These are phyloP conservation scores for Ceriops decandra DNA, from an alignment of 345 rosid species.

Conservation along the genomic window DNA sequence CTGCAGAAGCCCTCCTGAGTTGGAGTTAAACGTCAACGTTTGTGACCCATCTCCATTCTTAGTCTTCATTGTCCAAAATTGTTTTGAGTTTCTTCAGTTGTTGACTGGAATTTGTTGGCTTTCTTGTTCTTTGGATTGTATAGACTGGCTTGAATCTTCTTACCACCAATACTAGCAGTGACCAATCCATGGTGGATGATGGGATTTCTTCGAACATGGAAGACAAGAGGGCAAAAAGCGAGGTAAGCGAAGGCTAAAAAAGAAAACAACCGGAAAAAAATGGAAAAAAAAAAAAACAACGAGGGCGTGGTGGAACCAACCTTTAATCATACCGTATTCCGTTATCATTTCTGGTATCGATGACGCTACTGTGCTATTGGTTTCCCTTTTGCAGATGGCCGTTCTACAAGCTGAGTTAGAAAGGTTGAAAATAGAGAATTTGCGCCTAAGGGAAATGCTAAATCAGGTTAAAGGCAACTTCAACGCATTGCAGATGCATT, in stretches of 20 bases:
- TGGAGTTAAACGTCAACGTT: slow-evolving; percentile 47
- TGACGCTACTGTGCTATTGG: neutral
- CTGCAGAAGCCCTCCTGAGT: slow-evolving; percentile 13
- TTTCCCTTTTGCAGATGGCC: slow-evolving; percentile 34
- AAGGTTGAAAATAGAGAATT: slow-evolving; percentile 48
- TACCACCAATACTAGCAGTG: slow-evolving; percentile 55
- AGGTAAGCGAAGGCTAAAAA: slow-evolving; percentile 28
- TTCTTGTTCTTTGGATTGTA: neutral
- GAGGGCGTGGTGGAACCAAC: no score
- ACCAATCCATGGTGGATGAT: slow-evolving; percentile 60
- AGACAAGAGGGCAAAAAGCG: slow-evolving; percentile 42
- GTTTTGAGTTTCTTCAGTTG: neutral
- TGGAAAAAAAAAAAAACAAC: no score
- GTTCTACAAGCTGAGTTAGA: slow-evolving; percentile 48
- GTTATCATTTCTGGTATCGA: neutral
- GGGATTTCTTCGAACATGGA: slow-evolving; percentile 49
- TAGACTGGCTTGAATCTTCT: slow-evolving; percentile 69
- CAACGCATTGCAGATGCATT: slow-evolving; percentile 42
- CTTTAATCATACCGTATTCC: no score
- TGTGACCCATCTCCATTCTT: slow-evolving; percentile 2
- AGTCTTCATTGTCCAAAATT: neutral
- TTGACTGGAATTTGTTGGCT: neutral
- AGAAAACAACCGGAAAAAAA: no score
- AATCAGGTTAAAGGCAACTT: slow-evolving; percentile 43
- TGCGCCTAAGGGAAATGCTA: slow-evolving; percentile 38